Conservation (phyloP, 2,329 filamentous ascomycete species). For the Calonectria pauciramosa region DNA sequence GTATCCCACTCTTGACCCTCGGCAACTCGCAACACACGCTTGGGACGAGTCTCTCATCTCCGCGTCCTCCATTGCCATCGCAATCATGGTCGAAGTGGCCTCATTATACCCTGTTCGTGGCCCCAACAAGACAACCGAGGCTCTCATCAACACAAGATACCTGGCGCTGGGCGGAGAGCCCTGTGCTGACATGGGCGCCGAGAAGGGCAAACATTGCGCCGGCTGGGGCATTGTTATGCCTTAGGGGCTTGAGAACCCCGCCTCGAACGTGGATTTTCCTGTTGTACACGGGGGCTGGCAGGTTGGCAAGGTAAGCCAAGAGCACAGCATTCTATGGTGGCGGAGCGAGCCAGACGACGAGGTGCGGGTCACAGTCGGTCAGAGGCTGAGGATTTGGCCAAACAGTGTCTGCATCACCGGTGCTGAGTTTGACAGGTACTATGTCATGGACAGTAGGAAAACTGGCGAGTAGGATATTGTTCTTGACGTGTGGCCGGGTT, state of each 20-base stretch:
- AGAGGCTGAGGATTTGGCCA: slow-evolving; percentile 78
- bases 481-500: slow-evolving; percentile 81
- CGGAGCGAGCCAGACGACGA: slow-evolving; percentile 57
- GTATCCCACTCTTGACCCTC: slow-evolving; percentile 80
- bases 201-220: slow-evolving; percentile 63
- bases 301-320: slow-evolving; percentile 79
- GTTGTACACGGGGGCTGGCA: slow-evolving; percentile 68
- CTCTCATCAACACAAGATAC: not conserved
- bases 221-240: slow-evolving; percentile 74
- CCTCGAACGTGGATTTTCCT: slow-evolving; percentile 56
- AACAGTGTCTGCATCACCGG: slow-evolving; percentile 85
- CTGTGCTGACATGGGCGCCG: slow-evolving; percentile 64
- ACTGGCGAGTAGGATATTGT: slow-evolving; percentile 69
- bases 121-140: slow-evolving; percentile 24
- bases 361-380: slow-evolving; percentile 69
- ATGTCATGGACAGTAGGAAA: slow-evolving; percentile 77
- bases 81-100: slow-evolving; percentile 77
- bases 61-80: slow-evolving; percentile 71
- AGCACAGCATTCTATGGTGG: slow-evolving; percentile 80
- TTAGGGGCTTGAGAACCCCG: slow-evolving; percentile 60
- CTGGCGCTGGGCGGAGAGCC: slow-evolving; percentile 63
- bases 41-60: slow-evolving; percentile 55
- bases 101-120: slow-evolving; percentile 67
- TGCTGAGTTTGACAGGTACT: slow-evolving; percentile 76
- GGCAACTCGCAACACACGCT: slow-evolving; percentile 80